Evolutionary conservation across 345 rosid genomes (phyloP), one percentile per base, ranked within the genome.

Genomic region (Pistacia vera): DNA sequence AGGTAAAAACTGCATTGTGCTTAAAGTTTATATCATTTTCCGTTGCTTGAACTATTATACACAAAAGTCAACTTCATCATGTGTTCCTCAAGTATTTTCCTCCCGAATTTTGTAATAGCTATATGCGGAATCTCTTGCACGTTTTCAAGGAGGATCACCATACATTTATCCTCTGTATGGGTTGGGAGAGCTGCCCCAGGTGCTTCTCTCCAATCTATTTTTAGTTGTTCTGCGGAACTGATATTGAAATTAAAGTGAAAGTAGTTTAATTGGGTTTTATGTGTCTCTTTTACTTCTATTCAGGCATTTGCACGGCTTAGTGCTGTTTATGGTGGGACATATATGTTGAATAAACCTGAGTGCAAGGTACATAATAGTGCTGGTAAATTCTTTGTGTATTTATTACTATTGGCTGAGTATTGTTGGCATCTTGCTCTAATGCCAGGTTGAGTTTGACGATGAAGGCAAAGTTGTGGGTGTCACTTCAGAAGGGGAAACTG

Each of bases 281-380:
- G 13, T 56, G 22, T 49, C n/a, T 73, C 55, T 68, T 76, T 33
- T 46, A 51, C 60, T 67, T 71, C 54, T 56, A 35, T 77, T 66
- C 78, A 96, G 97, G 99, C 94, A 77, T 96, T 96, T 88, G 98
- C 99, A 78, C 88, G 98, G 54, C 99, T 93, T 82, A 93, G 97
- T 83, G 97, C 98, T 80, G 98, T 93, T 64, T 92, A 91, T 85
- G 99, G 99, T 80, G 99, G 98, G 69, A 96, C 97, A 0, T 96
- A 96, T 77, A 96, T 96, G 99, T 80, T 96, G 85, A 91, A 92
- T 80, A 96, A 96, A 83, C 97, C 91, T 28, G 97, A 92, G 83
- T 96, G 99, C 87, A 93, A 90, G 93, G 99, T 93, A 76, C 63
- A 59, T 71, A 11, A 17, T 38, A 25, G 33, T 30, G 13, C 13